These are phyloP conservation scores for Ambispora gerdemannii DNA, from an alignment of 192 early-diverging fungal genomes.

Conservation along the genomic window DNA sequence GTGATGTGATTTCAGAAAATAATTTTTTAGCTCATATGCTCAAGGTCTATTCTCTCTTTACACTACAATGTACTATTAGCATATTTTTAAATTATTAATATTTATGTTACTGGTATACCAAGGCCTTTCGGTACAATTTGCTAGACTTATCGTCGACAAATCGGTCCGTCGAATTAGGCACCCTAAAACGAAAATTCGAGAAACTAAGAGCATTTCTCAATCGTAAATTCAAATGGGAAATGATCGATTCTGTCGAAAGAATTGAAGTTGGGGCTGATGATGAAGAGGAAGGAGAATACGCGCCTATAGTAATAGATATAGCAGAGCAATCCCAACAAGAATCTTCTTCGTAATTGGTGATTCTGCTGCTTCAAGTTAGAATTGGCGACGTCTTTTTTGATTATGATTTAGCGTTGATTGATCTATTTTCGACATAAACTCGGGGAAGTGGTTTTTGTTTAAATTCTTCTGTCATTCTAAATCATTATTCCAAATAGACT, in stretches of 20 bases:
- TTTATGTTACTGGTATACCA: slow-evolving; percentile 35
- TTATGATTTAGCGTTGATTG: no score
- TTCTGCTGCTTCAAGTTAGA: no score
- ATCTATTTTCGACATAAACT: no score
- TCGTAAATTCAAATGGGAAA: slow-evolving; percentile 36
- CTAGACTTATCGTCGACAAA: slow-evolving; percentile 37
- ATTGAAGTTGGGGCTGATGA: slow-evolving; percentile 15
- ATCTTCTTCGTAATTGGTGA: no score
- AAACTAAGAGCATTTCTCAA: slow-evolving; percentile 55
- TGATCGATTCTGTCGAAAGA: slow-evolving; percentile 30
- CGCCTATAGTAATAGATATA: slow-evolving; percentile 64
- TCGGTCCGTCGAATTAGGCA: slow-evolving; percentile 42
- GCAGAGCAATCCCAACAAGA: neutral
- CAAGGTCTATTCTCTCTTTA: slow-evolving; percentile 37
- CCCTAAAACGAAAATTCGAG: slow-evolving; percentile 52
- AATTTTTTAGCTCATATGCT: slow-evolving; percentile 57
- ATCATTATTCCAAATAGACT: no score
- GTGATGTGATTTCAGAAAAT: slow-evolving; percentile 60
- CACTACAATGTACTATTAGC: slow-evolving; percentile 32
- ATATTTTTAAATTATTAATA: slow-evolving; percentile 30
- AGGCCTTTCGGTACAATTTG: slow-evolving; percentile 34
- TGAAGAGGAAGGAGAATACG: slow-evolving; percentile 67
- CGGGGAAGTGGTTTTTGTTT: no score
- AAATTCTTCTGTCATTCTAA: no score
- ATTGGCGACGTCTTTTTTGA: no score